Conservation (phyloP, 495 filamentous ascomycete genomes). For the Terfezia claveryi region DNA sequence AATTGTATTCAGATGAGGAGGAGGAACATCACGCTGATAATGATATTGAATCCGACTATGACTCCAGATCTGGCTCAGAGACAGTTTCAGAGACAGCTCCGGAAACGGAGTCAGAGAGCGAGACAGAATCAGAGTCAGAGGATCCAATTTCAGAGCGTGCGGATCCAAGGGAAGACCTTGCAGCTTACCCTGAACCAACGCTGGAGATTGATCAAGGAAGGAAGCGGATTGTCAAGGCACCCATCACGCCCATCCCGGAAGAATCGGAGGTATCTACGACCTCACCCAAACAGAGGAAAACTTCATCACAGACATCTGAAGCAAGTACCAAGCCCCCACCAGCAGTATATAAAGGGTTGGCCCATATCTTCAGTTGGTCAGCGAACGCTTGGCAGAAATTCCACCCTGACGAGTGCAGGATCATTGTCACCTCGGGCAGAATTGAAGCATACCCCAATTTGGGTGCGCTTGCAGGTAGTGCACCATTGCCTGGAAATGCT, state of each 20-base stretch:
- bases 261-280: neutral
- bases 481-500: neutral
- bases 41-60: constrained; percentile 22
- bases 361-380: constrained; percentile 69
- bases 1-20: neutral
- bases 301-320: neutral
- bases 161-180: neutral
- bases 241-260: neutral
- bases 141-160: constrained; percentile 20
- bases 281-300: neutral
- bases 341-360: constrained; percentile 35
- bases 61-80: constrained; percentile 18
- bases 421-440: constrained; percentile 61
- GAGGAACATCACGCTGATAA: constrained; percentile 1
- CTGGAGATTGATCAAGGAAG: neutral
- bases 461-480: neutral
- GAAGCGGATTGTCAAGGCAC: neutral
- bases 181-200: neutral
- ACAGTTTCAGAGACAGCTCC: constrained; percentile 31
- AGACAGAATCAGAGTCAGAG: constrained; percentile 27
- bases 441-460: constrained; percentile 36
- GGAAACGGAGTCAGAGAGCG: constrained; percentile 20
- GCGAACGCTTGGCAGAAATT: constrained; percentile 60
- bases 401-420: constrained; percentile 49
- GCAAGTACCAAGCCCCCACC: neutral